Conservation (phyloP, 192 early-diverging fungal genomes). For the Helicostylum pulchrum region DNA sequence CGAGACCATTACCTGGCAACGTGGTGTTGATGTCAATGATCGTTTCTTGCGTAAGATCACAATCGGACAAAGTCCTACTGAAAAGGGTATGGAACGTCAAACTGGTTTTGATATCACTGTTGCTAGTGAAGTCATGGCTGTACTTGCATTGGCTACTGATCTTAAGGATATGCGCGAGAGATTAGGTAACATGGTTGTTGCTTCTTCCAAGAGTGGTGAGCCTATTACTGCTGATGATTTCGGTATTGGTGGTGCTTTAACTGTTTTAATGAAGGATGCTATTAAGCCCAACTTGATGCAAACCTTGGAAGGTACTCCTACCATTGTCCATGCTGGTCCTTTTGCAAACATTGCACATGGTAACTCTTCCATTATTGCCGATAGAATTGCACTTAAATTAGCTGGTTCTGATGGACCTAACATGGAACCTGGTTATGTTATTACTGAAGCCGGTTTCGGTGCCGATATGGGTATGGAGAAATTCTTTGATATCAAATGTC, state of each 20-base stretch:
- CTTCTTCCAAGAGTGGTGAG: slow-evolving; percentile 71
- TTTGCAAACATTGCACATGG: slow-evolving; percentile 99
- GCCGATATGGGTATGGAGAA: slow-evolving; percentile 99
- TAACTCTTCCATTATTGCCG: slow-evolving; percentile 95
- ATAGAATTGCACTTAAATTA: slow-evolving; percentile 92
- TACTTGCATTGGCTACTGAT: slow-evolving; percentile 88
- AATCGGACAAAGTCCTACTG: slow-evolving; percentile 83
- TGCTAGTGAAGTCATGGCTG: slow-evolving; percentile 98
- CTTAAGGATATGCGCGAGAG: slow-evolving; percentile 90
- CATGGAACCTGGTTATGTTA: slow-evolving; percentile 76
- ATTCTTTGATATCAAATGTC: slow-evolving; percentile 99
- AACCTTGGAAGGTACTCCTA: slow-evolving; percentile 97
- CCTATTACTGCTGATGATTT: slow-evolving; percentile 96
- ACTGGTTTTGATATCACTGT: slow-evolving; percentile 99
- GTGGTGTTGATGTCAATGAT: slow-evolving; percentile 96
- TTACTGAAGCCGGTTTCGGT: slow-evolving; percentile 99
- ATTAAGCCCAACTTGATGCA: slow-evolving; percentile 99
- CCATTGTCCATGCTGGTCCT: slow-evolving; percentile 97
- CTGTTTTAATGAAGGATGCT: slow-evolving; percentile 97
- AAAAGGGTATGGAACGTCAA: slow-evolving; percentile 79
- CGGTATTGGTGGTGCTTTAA: slow-evolving; percentile 91
- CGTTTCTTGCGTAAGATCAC: slow-evolving; percentile 91
- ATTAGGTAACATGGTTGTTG: slow-evolving; percentile 94
- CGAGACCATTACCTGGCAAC: slow-evolving; percentile 94
- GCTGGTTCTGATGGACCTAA: slow-evolving; percentile 67